Percentiles rank a stretch among this genome's conserved stretches.
Conservation (phyloP, 306 rosid genomes). For the Nissolia schottii region DNA sequence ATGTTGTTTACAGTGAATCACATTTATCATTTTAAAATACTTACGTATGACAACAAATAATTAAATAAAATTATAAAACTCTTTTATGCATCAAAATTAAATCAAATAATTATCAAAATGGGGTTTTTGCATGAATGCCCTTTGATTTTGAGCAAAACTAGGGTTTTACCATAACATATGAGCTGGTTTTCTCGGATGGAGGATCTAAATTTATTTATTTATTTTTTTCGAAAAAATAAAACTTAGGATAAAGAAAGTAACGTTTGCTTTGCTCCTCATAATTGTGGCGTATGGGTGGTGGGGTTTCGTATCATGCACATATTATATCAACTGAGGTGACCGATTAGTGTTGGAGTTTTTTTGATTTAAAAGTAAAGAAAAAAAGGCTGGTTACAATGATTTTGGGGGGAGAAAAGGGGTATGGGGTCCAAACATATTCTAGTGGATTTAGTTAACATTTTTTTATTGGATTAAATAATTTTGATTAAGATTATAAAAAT, state of each 20-base stretch:
- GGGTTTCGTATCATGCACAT: conserved; percentile 9
- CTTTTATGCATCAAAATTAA: too few relatives aligned
- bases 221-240: background rate
- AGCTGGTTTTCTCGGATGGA: conserved; percentile 18
- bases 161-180: conserved; percentile 17
- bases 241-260: conserved; percentile 41
- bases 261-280: conserved; percentile 41
- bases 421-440: conserved; percentile 21
- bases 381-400: conserved; percentile 3
- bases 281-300: conserved; percentile 36
- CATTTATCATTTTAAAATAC: too few relatives aligned
- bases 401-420: conserved; percentile 15
- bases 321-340: conserved; percentile 10
- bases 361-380: conserved; percentile 18
- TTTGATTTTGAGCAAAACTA: conserved; percentile 23
- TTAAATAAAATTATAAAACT: too few relatives aligned
- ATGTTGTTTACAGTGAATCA: too few relatives aligned
- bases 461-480: background rate
- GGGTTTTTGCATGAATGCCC: conserved; percentile 10
- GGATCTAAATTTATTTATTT: background rate
- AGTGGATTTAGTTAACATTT: background rate
- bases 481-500: background rate
- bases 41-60: too few relatives aligned
- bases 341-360: conserved; percentile 26
- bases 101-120: too few relatives aligned